Evolutionary conservation across 1,284 basidiomycete genomes (phyloP).

Genomic region (Microbotryum intermedium): DNA sequence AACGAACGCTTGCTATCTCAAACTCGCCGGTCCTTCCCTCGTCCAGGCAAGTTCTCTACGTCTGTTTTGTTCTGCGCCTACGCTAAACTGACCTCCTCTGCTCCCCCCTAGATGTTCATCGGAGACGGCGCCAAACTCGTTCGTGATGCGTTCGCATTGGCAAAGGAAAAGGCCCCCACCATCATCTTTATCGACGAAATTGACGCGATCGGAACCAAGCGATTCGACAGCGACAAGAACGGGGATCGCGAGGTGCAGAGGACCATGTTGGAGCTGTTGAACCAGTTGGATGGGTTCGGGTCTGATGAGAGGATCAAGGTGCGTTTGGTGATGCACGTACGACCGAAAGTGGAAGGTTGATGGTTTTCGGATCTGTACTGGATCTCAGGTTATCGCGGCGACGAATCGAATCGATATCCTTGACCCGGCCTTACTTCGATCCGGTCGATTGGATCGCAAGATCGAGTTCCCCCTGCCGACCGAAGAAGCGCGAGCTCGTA

Average conservation of each 20-base stretch:
- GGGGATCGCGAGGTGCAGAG: slow-evolving; percentile 98
- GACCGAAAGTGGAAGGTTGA: background rate
- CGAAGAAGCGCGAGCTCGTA: slow-evolving; percentile 61
- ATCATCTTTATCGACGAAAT: slow-evolving; percentile 99
- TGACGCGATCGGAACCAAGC: slow-evolving; percentile 96
- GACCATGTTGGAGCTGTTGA: slow-evolving; percentile 96
- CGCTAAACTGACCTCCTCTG: background rate
- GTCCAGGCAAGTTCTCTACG: slow-evolving; percentile 47
- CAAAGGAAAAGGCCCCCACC: slow-evolving; percentile 93
- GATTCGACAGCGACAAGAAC: slow-evolving; percentile 95
- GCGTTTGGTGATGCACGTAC: slow-evolving; percentile 27
- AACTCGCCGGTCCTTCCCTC: slow-evolving; percentile 65
- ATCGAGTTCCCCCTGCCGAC: slow-evolving; percentile 73
- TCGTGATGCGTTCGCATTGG: slow-evolving; percentile 90
- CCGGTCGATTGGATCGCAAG: slow-evolving; percentile 66
- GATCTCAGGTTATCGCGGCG: slow-evolving; percentile 90
- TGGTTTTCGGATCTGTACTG: background rate
- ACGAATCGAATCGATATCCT: slow-evolving; percentile 99
- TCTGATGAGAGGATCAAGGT: slow-evolving; percentile 96
- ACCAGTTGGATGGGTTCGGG: slow-evolving; percentile 73
- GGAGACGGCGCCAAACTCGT: slow-evolving; percentile 95
- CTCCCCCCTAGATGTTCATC: slow-evolving; percentile 59
- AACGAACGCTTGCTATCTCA: slow-evolving; percentile 71
- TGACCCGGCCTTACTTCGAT: slow-evolving; percentile 65
- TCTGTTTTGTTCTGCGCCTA: background rate